Conservation (phyloP, 2,329 filamentous ascomycete species). For the Alternaria angustiovoidea region DNA sequence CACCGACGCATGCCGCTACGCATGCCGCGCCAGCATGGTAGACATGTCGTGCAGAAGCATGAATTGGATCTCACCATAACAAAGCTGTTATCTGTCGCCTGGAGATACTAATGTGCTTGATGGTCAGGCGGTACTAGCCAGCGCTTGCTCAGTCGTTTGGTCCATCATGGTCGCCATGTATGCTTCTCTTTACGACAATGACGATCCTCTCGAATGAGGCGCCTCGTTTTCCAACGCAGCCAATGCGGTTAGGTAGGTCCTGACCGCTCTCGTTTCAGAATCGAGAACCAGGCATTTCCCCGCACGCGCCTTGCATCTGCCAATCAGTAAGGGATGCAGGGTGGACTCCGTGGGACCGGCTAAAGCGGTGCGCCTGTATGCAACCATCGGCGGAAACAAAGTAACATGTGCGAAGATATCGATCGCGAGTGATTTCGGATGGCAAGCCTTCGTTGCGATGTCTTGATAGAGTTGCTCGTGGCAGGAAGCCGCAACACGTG, state of each 20-base stretch:
- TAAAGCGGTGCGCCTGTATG: slow-evolving; percentile 6
- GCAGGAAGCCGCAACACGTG: slow-evolving; percentile 5
- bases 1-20: slow-evolving; percentile 23
- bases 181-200: neutral
- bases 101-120: neutral
- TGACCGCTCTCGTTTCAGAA: slow-evolving; percentile 19
- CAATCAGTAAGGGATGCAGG: slow-evolving; percentile 7
- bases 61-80: neutral
- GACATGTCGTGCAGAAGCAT: slow-evolving; percentile 10
- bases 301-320: slow-evolving; percentile 14
- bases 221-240: slow-evolving; percentile 5
- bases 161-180: neutral
- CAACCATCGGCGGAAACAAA: neutral
- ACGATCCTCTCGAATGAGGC: slow-evolving; percentile 11
- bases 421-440: neutral
- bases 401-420: slow-evolving; percentile 2
- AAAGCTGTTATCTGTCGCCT: neutral
- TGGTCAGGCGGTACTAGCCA: neutral
- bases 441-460: neutral
- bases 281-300: slow-evolving; percentile 17
- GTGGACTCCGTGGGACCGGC: slow-evolving; percentile 12
- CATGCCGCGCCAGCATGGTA: slow-evolving; percentile 6
- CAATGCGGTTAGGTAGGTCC: slow-evolving; percentile 10
- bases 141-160: neutral
- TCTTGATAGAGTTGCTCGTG: slow-evolving; percentile 4